Percentiles rank a stretch among this genome's conserved stretches.
Evolutionary conservation across 2,329 filamentous ascomycete species (phyloP).

Genomic region (Decorospora gaudefroyi): DNA sequence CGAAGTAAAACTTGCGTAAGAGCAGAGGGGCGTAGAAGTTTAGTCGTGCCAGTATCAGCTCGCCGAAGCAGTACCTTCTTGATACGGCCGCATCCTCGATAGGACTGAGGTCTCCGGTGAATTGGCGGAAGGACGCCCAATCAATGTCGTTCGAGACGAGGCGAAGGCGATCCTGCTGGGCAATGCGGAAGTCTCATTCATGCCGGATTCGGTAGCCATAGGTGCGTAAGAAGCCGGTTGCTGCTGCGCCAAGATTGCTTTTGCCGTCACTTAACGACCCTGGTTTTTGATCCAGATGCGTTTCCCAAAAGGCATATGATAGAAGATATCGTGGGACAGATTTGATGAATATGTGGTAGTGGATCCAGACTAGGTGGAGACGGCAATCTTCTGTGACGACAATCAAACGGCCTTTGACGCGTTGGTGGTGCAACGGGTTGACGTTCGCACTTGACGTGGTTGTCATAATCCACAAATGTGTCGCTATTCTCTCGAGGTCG

Average conservation of each 20-base stretch:
- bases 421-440: constrained; percentile 20
- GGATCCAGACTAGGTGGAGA: constrained; percentile 27
- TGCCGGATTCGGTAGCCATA: constrained; percentile 50
- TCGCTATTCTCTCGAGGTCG: constrained; percentile 1
- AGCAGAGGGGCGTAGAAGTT: constrained; percentile 52
- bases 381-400: constrained; percentile 23
- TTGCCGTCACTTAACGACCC: background rate
- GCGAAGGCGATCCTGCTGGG: constrained; percentile 22
- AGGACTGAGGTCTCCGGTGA: constrained; percentile 13
- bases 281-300: constrained; percentile 5
- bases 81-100: constrained; percentile 45
- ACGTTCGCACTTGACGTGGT: constrained; percentile 19
- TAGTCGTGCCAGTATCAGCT: constrained; percentile 52
- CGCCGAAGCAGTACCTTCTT: constrained; percentile 51
- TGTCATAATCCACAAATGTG: constrained; percentile 13
- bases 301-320: constrained; percentile 22
- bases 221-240: constrained; percentile 48
- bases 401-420: constrained; percentile 23
- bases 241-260: constrained; percentile 19
- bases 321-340: constrained; percentile 28
- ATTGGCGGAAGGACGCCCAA: constrained; percentile 27
- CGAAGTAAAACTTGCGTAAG: constrained; percentile 29
- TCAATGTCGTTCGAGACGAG: constrained; percentile 29
- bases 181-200: constrained; percentile 48
- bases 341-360: constrained; percentile 29